Evolutionary conservation across 352 stramenopile genomes (phyloP), one percentile per base, ranked within the genome.

Genomic region (Phytophthora cajani): DNA sequence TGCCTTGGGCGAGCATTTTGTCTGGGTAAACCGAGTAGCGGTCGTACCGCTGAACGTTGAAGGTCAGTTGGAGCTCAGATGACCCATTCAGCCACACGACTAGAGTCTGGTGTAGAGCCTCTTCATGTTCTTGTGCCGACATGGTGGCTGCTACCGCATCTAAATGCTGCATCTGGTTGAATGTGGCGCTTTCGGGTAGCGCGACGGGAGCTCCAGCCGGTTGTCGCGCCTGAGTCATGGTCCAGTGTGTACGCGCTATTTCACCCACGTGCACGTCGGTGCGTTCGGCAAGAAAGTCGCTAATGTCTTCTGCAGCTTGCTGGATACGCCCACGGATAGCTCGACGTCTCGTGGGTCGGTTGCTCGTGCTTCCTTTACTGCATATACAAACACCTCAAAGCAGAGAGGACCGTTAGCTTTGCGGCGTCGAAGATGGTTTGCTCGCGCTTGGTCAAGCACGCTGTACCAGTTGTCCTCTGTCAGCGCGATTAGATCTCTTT

Each of bases 161-260:
- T 3, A 67, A 16, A 21, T 53, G 47, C 21, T 59, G 49, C 21
- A 53, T 53, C 25, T 67, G 60, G 2, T 9, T 19, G n/a, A n/a
- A n/a, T n/a, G n/a, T n/a, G n/a, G n/a, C n/a, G n/a, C n/a, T n/a
- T n/a, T n/a, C n/a, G n/a, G 16, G 60, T 1, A 67, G 2, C 2
- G 16, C 6, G 10, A 67, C 49, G 14, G 5, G 8, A 2, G 36
- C 9, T 14, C 49, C 50, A 17, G 12, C 60, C 14, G 49, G 36
- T 17, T 52, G 60, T 2, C 49, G 49, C 5, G 50, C 60, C n/a
- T 60, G 60, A 7, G 62, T 44, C 11, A 62, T 63, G 30, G 21
- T 21, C 62, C 42, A 69, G 21, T 62, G 53, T 11, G 53, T 53
- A 7, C 44, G 19, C 0, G 62, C 25, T 25, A 63, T 69, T 21